These are phyloP conservation scores for Hordeum pubiflorum DNA, from an alignment of 202 grass and related monocot species.

Conservation along the genomic window DNA sequence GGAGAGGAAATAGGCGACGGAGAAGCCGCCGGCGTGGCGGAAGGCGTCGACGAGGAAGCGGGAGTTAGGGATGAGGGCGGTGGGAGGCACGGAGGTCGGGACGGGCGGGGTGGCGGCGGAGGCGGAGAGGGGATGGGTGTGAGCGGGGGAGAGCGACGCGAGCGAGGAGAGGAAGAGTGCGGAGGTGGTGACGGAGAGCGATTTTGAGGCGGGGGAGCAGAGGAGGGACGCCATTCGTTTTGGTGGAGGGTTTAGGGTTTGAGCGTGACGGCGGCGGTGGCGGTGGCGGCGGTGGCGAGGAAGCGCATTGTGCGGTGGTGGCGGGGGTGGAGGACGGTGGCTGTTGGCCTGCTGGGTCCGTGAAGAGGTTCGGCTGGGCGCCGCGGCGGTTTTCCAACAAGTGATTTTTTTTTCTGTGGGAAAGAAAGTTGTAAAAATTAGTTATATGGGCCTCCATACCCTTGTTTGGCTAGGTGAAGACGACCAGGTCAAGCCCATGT, in stretches of 20 bases:
- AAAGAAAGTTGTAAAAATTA: background rate
- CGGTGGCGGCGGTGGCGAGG: background rate
- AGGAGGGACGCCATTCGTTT: slow-evolving; percentile 42
- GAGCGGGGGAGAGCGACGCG: slow-evolving; percentile 26
- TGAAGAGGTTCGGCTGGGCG: background rate
- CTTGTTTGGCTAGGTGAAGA: background rate
- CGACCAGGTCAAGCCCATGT: background rate
- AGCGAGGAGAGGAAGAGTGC: slow-evolving; percentile 56
- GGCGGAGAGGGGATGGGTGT: background rate
- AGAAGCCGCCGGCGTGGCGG: slow-evolving; percentile 70
- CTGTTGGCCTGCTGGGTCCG: background rate
- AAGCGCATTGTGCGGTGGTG: slow-evolving; percentile 13
- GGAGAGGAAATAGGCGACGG: slow-evolving; percentile 79
- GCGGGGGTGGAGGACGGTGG: background rate
- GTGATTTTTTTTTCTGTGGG: too few species aligned
- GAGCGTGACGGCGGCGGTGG: too few species aligned
- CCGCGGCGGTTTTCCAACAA: too few species aligned
- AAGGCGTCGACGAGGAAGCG: slow-evolving; percentile 86
- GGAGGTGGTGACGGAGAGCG: slow-evolving; percentile 36
- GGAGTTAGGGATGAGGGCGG: slow-evolving; percentile 60
- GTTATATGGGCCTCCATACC: background rate
- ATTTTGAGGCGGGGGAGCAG: slow-evolving; percentile 24
- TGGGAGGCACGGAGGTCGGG: slow-evolving; percentile 34
- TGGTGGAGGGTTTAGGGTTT: slow-evolving; percentile 22
- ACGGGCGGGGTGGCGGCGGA: slow-evolving; percentile 37